Base-by-base conservation (phyloP, 805 yeast species). In the Ogataea glucozyma region DNA sequence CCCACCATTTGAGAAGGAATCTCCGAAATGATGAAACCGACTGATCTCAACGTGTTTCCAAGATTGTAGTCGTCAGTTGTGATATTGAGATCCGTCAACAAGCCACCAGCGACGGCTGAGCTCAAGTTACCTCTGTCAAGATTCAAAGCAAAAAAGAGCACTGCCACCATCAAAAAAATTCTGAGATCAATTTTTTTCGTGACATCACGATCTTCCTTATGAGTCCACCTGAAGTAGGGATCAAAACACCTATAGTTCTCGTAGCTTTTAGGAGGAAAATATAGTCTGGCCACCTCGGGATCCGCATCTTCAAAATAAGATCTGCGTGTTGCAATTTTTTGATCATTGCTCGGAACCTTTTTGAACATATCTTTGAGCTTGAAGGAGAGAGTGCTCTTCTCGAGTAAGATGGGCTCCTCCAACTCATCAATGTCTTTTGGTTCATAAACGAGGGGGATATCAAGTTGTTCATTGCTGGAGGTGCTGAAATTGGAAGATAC, bases 1-100 rank as follows among this genome's bases (percentile, higher is more conserved):
- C 83, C 75, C 22, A 81, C 65, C 47, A 80, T 62, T 51, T 80
- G 84, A 2, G 84, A 78, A 0, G 86, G 85, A 11, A 80, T 56
- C 53, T 80, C 85, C 2, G 81, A 72, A 13, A 62, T 54, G 40
- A 79, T 59, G 52, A 80, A 80, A 31, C 72, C 66, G 6, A 74
- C 67, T 42, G 69, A 58, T 49, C 70, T 70, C 26, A 80, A 60
- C 40, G 48, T 48, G 35, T 66, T 71, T 9, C 83, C 85, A 38
- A 68, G 52, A 55, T 81, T 81, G 55, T 71, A 78, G 46, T 80
- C 79, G 50, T 74, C 66, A 12, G 82, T 77, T n/a, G 71, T 69
- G 49, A 79, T 47, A 1, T 64, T 54, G 37, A 79, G 59, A 46
- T 79, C 83, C 4, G 56, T 64, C 33, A 79, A 60, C 51, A 79